A percentile compares a stretch with the other conserved stretches of the same genome.
Evolutionary conservation across 768 basidiomycete genomes (phyloP).

Genomic region (Suillus occidentalis): DNA sequence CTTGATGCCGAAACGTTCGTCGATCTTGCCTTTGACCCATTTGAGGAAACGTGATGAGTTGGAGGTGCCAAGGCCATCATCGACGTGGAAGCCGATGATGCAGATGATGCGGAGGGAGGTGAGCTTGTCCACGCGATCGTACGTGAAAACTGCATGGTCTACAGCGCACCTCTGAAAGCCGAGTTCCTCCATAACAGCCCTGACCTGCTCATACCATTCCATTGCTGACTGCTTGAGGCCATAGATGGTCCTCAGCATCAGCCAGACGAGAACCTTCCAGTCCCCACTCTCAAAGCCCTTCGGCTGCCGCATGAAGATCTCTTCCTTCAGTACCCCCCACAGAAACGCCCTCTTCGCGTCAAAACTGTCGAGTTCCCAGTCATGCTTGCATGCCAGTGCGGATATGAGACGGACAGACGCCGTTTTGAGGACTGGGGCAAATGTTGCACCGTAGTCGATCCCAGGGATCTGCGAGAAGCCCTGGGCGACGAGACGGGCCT

Average conservation of each 20-base stretch:
- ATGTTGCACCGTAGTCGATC: too few species aligned
- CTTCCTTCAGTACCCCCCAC: too few species aligned
- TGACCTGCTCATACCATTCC: neutral
- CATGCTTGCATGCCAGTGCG: too few species aligned
- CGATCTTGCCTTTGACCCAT: neutral
- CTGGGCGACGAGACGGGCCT: neutral
- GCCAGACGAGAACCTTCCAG: neutral
- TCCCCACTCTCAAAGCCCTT: conserved; percentile 22
- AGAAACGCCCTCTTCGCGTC: too few species aligned
- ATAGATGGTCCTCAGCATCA: neutral
- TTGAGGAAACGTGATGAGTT: neutral
- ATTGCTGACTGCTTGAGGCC: neutral
- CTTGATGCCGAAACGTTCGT: neutral
- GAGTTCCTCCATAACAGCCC: neutral
- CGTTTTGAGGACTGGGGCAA: too few species aligned
- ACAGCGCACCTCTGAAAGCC: neutral
- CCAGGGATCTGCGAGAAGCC: conserved; percentile 1
- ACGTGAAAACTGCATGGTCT: neutral
- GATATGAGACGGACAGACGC: too few species aligned
- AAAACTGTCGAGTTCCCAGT: too few species aligned
- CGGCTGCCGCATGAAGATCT: conserved; percentile 32
- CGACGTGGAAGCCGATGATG: neutral
- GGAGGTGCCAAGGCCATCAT: neutral
- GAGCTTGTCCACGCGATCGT: neutral
- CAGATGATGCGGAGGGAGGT: neutral